These are phyloP conservation scores for Paradendryphiella salina DNA, from an alignment of 2,329 filamentous ascomycete species.

Conservation along the genomic window DNA sequence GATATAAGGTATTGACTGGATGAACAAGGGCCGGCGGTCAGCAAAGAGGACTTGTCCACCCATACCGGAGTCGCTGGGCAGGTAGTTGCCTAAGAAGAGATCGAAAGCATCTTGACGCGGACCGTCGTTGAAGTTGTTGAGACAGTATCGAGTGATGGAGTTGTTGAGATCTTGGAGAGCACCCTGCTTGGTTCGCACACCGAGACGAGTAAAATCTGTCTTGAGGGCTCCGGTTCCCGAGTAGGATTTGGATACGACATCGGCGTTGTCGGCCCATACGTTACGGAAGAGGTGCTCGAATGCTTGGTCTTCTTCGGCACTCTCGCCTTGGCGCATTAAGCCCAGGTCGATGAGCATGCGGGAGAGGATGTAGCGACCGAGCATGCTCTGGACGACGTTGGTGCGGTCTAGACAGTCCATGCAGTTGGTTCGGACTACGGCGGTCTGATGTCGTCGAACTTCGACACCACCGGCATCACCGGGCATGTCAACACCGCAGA, in stretches of 20 bases:
- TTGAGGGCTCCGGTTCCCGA: constrained; percentile 96
- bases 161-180: constrained; percentile 86
- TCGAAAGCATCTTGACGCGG: constrained; percentile 95
- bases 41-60: constrained; percentile 76
- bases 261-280: constrained; percentile 97
- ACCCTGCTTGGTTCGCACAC: constrained; percentile 81
- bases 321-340: constrained; percentile 73
- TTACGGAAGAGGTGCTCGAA: constrained; percentile 96
- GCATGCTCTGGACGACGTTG: constrained; percentile 97
- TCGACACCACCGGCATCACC: constrained; percentile 75
- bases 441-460: constrained; percentile 77
- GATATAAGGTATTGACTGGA: constrained; percentile 93
- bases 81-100: constrained; percentile 85
- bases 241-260: constrained; percentile 89
- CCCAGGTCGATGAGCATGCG: constrained; percentile 86
- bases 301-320: constrained; percentile 74
- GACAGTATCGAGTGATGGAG: constrained; percentile 83
- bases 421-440: constrained; percentile 95
- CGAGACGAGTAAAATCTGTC: constrained; percentile 96
- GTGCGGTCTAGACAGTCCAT: constrained; percentile 99
- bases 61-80: constrained; percentile 71
- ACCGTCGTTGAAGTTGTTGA: constrained; percentile 94
- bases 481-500: constrained; percentile 86
- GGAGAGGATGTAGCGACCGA: constrained; percentile 85
- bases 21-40: constrained; percentile 80